Base-by-base conservation (phyloP, 148 eudicot species). In the Camellia japonica region DNA sequence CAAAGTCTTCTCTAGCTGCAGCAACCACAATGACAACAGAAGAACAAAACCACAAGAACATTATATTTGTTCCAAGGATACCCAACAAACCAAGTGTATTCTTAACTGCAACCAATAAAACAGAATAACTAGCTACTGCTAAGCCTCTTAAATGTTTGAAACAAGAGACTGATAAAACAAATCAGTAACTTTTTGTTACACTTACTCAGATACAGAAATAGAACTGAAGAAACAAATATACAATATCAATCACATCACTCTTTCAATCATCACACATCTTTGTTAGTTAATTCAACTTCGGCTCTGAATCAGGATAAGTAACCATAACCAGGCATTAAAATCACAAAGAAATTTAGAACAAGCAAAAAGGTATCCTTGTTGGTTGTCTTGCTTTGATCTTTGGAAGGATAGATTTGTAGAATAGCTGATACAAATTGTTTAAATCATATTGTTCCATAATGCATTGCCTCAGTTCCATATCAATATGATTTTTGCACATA, bases 1-100 rank as follows among this genome's bases (percentile, higher is more conserved):
- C 87, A 96, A 84, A 63, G 92, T 89, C 83, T 91, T 93, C 87
- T 96, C 98, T 83, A 96, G 87, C 99, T 96, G 95, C 82, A 90
- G 59, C 76, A 89, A 72, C 58, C 79, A 87, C 54, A 71, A 66
- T 30, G 6, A 11, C 73, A 12, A 71, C 73, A 78, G 71, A 79
- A 43, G 73, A 18, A 54, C 9, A 14, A 18, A 60, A 58, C 42
- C 73, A n/a, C 38, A 30, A 30, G 30, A 76, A 41, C 20, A 60
- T 6, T 10, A 51, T 13, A 51, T 69, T 49, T 16, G 16, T 46
- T 49, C 43, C n/a, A 71, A 59, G 41, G 51, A 7, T 3, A 1
- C 38, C 38, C 38, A 30, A 30, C 38, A 30, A 30, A 30, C 38
- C 38, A 30, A 30, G 38, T 30, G 38, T 30, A 30, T 30, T 30